A percentile compares a stretch with the other conserved stretches of the same genome.
These are phyloP conservation scores for Xylaria venustula DNA, from an alignment of 495 filamentous ascomycete species.

Conservation along the genomic window DNA sequence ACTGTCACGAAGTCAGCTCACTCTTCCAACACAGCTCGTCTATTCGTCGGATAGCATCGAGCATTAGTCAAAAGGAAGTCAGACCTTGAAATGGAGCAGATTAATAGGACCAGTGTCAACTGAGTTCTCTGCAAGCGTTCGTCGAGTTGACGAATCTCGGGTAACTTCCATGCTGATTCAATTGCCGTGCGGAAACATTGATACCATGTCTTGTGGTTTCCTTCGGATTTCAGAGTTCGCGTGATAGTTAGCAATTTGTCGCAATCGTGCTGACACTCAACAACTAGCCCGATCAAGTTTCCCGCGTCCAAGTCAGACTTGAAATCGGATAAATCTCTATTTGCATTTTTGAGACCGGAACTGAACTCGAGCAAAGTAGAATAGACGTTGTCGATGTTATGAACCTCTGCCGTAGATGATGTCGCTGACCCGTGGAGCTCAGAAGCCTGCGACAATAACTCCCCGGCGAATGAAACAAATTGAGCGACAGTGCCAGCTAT, in stretches of 20 bases:
- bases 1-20: neutral
- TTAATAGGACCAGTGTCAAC: neutral
- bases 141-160: neutral
- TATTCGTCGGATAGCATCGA: neutral
- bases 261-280: neutral
- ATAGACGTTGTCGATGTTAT: constrained; percentile 12
- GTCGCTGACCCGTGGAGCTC: constrained; percentile 21
- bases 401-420: constrained; percentile 20
- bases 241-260: neutral
- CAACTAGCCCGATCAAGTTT: neutral
- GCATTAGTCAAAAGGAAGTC: neutral
- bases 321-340: neutral
- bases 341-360: constrained; percentile 6
- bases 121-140: constrained; percentile 7
- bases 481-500: constrained; percentile 27
- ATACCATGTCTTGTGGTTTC: neutral
- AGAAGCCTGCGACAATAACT: constrained; percentile 16
- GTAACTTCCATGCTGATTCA: neutral
- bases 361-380: constrained; percentile 12
- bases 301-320: neutral
- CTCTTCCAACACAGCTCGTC: neutral
- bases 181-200: neutral
- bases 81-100: constrained; percentile 8
- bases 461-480: constrained; percentile 30
- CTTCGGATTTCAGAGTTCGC: neutral